phyloP scores from a whole-genome alignment of 352 stramenopile species.

The Globisporangium spiculum region DNA sequence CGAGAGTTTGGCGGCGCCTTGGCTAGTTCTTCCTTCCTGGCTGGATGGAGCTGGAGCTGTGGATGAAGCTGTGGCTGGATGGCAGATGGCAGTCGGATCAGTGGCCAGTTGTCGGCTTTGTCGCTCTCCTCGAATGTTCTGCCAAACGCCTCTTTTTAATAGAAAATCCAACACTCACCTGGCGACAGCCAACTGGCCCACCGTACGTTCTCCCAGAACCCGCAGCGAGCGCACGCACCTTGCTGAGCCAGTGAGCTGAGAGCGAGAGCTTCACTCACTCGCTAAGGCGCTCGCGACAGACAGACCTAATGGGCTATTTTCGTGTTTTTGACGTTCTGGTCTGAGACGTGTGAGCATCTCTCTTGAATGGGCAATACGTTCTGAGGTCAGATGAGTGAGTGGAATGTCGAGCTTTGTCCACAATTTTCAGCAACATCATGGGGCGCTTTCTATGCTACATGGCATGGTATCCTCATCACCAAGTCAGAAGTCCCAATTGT shows the following conservation, averaged over 20 bases:
- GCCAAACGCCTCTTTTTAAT: not conserved
- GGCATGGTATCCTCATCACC: not conserved
- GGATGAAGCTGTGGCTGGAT: not conserved
- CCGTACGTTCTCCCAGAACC: not conserved
- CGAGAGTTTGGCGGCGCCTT: not conserved
- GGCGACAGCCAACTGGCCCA: not conserved
- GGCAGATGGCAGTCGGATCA: not conserved
- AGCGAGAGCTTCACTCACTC: slow-evolving; percentile 1
- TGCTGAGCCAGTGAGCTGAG: not conserved
- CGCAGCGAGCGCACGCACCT: not conserved
- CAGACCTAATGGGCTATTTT: not conserved
- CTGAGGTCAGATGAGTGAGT: not conserved
- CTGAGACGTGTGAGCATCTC: not conserved
- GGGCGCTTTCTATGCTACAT: not conserved
- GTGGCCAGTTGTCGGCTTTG: not conserved
- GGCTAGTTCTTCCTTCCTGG: not conserved
- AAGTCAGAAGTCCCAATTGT: not conserved
- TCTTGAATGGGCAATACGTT: not conserved
- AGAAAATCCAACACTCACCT: not conserved
- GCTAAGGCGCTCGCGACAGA: not conserved
- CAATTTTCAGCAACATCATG: not conserved
- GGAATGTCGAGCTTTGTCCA: not conserved
- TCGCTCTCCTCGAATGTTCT: slow-evolving; percentile 7
- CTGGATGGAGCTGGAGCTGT: not conserved
- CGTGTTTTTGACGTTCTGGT: not conserved